Percentiles rank a stretch among this genome's conserved stretches.
These are phyloP conservation scores for Eremothecium coryli DNA, from an alignment of 1,139 yeast species.

Conservation along the genomic window DNA sequence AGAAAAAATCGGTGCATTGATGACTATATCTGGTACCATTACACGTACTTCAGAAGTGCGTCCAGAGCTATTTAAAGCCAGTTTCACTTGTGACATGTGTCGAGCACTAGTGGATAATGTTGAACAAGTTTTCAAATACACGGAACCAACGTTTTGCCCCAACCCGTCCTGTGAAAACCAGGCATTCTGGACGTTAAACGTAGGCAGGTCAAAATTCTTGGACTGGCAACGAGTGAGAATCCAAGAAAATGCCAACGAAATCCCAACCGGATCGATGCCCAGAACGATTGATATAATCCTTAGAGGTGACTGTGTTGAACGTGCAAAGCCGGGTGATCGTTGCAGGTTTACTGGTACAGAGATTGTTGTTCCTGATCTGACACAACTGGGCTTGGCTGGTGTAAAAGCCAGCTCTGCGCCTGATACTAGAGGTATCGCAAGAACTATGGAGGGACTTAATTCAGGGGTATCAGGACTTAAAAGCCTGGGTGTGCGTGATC, in stretches of 20 bases:
- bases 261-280: constrained; percentile 99
- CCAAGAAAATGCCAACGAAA: constrained; percentile 91
- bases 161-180: constrained; percentile 83
- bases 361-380: constrained; percentile 89
- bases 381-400: constrained; percentile 96
- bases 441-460: constrained; percentile 60
- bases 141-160: constrained; percentile 91
- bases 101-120: constrained; percentile 79
- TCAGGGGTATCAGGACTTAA: constrained; percentile 83
- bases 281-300: constrained; percentile 88
- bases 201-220: constrained; percentile 74
- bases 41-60: constrained; percentile 96
- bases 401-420: constrained; percentile 77
- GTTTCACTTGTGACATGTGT: constrained; percentile 86
- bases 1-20: constrained; percentile 75
- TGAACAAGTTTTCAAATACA: constrained; percentile 87
- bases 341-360: constrained; percentile 93
- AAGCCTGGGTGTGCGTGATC: constrained; percentile 85
- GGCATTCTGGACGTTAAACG: constrained; percentile 74
- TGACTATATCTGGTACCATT: constrained; percentile 89
- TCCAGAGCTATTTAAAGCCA: constrained; percentile 82
- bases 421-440: constrained; percentile 52
- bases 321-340: constrained; percentile 97
- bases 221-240: constrained; percentile 98
- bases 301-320: constrained; percentile 90